Conservation (phyloP, 169 alveolate genomes). For the Cytauxzoon felis region DNA sequence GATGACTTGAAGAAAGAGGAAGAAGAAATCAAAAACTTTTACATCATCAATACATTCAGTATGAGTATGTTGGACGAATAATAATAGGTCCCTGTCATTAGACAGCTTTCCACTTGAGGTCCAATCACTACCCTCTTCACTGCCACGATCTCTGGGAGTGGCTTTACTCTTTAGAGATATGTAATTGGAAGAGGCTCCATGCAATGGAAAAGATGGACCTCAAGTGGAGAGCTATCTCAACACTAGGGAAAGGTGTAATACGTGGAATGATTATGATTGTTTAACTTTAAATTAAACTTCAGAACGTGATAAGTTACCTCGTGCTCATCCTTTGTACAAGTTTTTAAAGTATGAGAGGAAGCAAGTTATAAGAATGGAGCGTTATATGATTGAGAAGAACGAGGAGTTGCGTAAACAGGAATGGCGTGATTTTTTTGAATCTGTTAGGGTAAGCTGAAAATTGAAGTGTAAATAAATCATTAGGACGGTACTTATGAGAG, state of each 20-base stretch:
- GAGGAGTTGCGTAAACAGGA: conserved; percentile 49
- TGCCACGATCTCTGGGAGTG: no score
- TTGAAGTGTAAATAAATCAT: background rate
- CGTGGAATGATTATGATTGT: background rate
- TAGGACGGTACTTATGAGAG: conserved; percentile 65
- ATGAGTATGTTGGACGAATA: conserved; percentile 20
- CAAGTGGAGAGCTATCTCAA: no score
- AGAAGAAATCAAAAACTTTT: conserved; percentile 43
- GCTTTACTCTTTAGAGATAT: background rate
- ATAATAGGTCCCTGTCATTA: no score
- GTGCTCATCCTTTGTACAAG: conserved; percentile 65
- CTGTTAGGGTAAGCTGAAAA: conserved; percentile 43
- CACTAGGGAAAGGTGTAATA: background rate
- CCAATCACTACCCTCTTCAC: no score
- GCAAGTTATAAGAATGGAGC: conserved; percentile 42
- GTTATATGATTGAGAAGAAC: conserved; percentile 16
- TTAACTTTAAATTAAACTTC: background rate
- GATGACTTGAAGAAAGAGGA: conserved; percentile 42
- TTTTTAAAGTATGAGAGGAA: conserved; percentile 51
- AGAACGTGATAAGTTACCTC: conserved; percentile 50
- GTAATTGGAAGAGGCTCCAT: background rate
- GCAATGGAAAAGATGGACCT: no score
- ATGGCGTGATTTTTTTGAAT: conserved; percentile 57
- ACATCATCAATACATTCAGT: conserved; percentile 32
- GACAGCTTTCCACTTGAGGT: no score